A percentile compares a stretch with the other conserved stretches of the same genome.
These are phyloP conservation scores for Tetracladium setigerum DNA, from an alignment of 495 filamentous ascomycete species.

Conservation along the genomic window DNA sequence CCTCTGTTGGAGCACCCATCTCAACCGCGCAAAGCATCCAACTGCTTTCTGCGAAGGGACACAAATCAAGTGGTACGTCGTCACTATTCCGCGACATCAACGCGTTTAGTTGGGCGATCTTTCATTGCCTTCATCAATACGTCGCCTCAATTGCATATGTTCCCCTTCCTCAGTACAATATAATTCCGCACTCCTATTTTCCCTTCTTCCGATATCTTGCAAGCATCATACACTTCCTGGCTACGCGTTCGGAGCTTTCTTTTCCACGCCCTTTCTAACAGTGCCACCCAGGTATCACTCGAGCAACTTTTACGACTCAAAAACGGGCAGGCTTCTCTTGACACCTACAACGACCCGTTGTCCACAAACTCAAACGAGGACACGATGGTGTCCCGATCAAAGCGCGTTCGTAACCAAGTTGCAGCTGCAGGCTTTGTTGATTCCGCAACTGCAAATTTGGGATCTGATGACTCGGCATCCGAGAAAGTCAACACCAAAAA, in stretches of 20 bases:
- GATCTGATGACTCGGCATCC: constrained; percentile 4
- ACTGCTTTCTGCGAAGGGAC: no score
- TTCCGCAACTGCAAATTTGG: constrained; percentile 1
- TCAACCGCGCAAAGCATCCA: no score
- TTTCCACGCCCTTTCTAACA: neutral
- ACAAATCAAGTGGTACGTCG: no score
- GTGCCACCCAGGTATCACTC: neutral
- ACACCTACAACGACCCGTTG: neutral
- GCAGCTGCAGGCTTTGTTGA: constrained; percentile 8
- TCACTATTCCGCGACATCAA: no score
- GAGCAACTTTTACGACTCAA: neutral
- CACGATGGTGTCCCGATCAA: neutral
- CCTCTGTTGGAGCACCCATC: no score
- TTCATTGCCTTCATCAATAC: no score
- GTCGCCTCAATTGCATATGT: no score
- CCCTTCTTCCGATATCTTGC: neutral
- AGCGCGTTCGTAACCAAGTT: constrained; percentile 9
- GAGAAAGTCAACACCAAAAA: no score
- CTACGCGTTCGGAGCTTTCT: neutral
- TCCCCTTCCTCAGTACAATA: no score
- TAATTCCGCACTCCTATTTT: neutral
- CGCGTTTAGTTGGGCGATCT: no score
- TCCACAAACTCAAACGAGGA: neutral
- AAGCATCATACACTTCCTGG: neutral
- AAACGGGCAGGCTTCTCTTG: constrained; percentile 8